These are phyloP conservation scores for Massarina eburnea DNA, from an alignment of 2,329 filamentous ascomycete genomes.

Conservation along the genomic window DNA sequence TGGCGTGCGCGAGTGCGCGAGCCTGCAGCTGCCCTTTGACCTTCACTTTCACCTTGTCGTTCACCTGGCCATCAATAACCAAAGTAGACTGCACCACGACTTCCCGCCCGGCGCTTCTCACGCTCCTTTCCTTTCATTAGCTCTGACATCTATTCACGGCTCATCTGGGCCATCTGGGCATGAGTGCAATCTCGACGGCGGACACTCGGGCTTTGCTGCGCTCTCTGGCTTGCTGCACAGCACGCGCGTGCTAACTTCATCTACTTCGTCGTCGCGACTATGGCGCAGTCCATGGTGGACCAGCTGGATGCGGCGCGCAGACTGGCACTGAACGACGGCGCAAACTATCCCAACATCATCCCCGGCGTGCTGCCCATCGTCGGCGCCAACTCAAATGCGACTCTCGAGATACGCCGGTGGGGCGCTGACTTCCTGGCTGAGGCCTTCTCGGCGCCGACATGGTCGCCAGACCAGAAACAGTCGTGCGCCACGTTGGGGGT, in stretches of 20 bases:
- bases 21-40: background rate
- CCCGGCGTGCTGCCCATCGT: constrained; percentile 92
- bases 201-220: constrained; percentile 33
- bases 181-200: constrained; percentile 24
- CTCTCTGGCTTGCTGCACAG: constrained; percentile 24
- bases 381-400: constrained; percentile 59
- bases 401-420: constrained; percentile 86
- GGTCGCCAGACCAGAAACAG: constrained; percentile 76
- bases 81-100: constrained; percentile 20
- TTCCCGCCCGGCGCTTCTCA: constrained; percentile 22
- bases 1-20: constrained; percentile 3
- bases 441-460: constrained; percentile 88
- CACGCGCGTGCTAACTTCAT: constrained; percentile 31
- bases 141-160: constrained; percentile 1
- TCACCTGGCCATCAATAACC: constrained; percentile 7
- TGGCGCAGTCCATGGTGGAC: constrained; percentile 55
- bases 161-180: constrained; percentile 28
- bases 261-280: constrained; percentile 19
- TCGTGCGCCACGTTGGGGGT: constrained; percentile 71
- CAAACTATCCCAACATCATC: constrained; percentile 89
- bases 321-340: constrained; percentile 82
- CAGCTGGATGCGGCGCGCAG: constrained; percentile 90
- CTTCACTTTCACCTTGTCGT: background rate
- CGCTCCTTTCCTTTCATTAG: constrained; percentile 23
- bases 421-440: constrained; percentile 94